phyloP scores from a whole-genome alignment of 805 yeast genomes.

The Yarrowia divulgata region DNA sequence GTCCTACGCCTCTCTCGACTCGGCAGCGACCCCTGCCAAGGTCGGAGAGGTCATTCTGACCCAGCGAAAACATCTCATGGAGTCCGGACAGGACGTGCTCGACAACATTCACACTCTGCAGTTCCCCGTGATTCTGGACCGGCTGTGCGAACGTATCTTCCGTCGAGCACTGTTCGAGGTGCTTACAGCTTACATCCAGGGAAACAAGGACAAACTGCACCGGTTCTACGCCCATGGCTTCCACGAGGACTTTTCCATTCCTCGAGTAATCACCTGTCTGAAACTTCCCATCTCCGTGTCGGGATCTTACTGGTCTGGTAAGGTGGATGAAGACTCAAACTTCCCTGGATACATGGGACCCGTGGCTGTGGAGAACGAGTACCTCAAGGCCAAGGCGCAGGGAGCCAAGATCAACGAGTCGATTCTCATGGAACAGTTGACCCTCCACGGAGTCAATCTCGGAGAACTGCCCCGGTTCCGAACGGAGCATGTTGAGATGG shows the following conservation, averaged over 20 bases:
- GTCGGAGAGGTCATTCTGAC: slow-evolving; percentile 29
- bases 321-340: slow-evolving; percentile 41
- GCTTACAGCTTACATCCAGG: slow-evolving; percentile 31
- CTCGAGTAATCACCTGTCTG: slow-evolving; percentile 38
- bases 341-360: slow-evolving; percentile 41
- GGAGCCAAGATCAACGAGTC: slow-evolving; percentile 33
- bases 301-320: slow-evolving; percentile 42
- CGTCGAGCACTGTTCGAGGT: slow-evolving; percentile 31
- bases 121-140: slow-evolving; percentile 35
- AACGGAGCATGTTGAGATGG: slow-evolving; percentile 16
- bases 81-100: slow-evolving; percentile 31
- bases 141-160: slow-evolving; percentile 36
- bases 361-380: slow-evolving; percentile 38
- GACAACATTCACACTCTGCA: slow-evolving; percentile 34
- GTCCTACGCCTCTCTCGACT: slow-evolving; percentile 14
- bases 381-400: slow-evolving; percentile 16
- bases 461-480: slow-evolving; percentile 37
- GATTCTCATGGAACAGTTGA: slow-evolving; percentile 27
- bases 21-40: slow-evolving; percentile 33
- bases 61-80: slow-evolving; percentile 34
- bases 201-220: slow-evolving; percentile 32
- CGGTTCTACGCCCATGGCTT: slow-evolving; percentile 31
- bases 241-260: slow-evolving; percentile 39
- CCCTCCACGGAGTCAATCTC: slow-evolving; percentile 22
- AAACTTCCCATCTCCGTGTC: slow-evolving; percentile 39